phyloP scores from a whole-genome alignment of 768 basidiomycete species.

The Imleria badia region DNA sequence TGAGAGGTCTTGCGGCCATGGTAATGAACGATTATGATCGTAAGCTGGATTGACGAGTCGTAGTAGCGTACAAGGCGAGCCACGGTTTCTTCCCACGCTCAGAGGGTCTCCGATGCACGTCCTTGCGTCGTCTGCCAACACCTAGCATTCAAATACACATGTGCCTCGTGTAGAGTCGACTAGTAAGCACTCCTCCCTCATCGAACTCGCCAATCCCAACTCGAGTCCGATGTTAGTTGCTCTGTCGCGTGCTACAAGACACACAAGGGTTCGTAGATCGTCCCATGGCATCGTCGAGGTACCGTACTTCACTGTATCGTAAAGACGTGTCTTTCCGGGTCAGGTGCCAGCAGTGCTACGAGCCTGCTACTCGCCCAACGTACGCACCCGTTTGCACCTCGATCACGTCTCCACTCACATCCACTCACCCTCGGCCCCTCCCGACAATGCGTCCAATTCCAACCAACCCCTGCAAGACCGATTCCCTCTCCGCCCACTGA shows the following conservation, averaged over 20 bases:
- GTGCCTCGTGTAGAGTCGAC: background rate
- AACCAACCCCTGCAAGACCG: constrained; percentile 37
- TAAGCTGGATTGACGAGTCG: background rate
- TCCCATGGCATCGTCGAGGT: no score
- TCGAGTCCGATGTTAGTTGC: constrained; percentile 48
- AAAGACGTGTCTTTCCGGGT: constrained; percentile 3
- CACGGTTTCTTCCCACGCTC: no score
- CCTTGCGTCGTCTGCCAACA: constrained; percentile 4
- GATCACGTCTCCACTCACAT: no score
- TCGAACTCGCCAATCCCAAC: no score
- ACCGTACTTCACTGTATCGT: background rate
- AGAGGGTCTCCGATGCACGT: no score
- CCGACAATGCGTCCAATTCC: background rate
- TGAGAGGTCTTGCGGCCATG: constrained; percentile 78
- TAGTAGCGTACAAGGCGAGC: background rate
- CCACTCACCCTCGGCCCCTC: background rate
- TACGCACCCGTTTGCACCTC: background rate
- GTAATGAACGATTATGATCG: constrained; percentile 10
- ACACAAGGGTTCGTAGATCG: constrained; percentile 58
- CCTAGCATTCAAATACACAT: constrained; percentile 6
- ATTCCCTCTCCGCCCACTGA: constrained; percentile 57
- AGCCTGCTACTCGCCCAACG: background rate
- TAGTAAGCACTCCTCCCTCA: background rate
- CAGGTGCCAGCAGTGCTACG: background rate
- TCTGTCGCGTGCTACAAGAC: constrained; percentile 75